A percentile compares a stretch with the other conserved stretches of the same genome.
Evolutionary conservation across 768 basidiomycete species (phyloP).

Genomic region (Amylocystis lapponica): DNA sequence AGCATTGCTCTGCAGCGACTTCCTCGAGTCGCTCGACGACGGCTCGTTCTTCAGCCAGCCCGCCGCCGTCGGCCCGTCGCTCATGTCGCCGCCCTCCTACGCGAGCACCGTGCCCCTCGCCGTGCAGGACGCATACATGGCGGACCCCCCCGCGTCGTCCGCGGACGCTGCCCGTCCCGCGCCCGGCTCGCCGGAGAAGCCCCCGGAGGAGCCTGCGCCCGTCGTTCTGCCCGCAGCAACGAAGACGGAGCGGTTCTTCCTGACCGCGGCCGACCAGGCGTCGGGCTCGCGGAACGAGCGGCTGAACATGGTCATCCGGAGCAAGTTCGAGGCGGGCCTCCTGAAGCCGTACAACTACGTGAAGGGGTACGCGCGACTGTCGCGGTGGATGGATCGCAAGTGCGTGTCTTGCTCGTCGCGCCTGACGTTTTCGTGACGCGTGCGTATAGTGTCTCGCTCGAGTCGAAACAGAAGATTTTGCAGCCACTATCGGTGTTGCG

Average conservation of each 20-base stretch:
- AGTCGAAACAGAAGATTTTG: conserved; percentile 87
- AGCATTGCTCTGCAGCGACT: conserved; percentile 49
- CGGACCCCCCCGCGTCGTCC: conserved; percentile 19
- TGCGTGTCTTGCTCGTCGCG: conserved; percentile 28
- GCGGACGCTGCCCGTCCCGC: conserved; percentile 13
- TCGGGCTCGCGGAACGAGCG: conserved; percentile 87
- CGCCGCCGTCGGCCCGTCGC: conserved; percentile 39
- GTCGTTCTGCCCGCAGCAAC: conserved; percentile 64
- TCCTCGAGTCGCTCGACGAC: conserved; percentile 84
- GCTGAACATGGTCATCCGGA: conserved; percentile 84
- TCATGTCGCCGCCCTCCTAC: conserved; percentile 32
- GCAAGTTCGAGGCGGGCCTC: conserved; percentile 94
- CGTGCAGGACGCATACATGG: conserved; percentile 20
- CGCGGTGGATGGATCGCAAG: conserved; percentile 95
- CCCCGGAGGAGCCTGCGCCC: conserved; percentile 37
- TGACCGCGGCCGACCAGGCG: conserved; percentile 93
- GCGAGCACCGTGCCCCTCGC: conserved; percentile 17
- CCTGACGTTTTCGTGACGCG: neutral
- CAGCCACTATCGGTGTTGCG: conserved; percentile 82
- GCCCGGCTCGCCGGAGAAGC: conserved; percentile 20
- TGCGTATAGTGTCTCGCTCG: conserved; percentile 67
- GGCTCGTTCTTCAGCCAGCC: conserved; percentile 71
- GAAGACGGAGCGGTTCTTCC: conserved; percentile 82
- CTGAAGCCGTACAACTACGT: conserved; percentile 96
- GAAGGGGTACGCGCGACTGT: conserved; percentile 87